phyloP scores from a whole-genome alignment of 176 grass and related monocot species.

The Phragmites australis region DNA sequence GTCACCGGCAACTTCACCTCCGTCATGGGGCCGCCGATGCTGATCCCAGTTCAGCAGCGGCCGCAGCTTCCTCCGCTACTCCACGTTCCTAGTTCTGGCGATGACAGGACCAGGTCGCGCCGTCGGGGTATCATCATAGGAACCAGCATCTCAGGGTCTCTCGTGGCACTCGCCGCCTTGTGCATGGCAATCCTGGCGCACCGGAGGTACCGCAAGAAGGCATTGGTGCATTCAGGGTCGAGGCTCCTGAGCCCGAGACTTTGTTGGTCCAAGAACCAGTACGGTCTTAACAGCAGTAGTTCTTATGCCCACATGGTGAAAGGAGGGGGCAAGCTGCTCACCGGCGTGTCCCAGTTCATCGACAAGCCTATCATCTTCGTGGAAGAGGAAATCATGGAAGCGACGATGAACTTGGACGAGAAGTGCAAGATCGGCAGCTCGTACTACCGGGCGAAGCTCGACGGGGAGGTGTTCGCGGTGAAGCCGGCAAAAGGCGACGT shows the following conservation, averaged over 20 bases:
- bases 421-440: slow-evolving; percentile 40
- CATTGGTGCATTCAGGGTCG: not conserved
- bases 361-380: slow-evolving; percentile 54
- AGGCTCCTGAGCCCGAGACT: slow-evolving; percentile 26
- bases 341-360: slow-evolving; percentile 65
- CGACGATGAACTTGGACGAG: slow-evolving; percentile 58
- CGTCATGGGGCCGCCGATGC: slow-evolving; percentile 25
- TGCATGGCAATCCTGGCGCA: slow-evolving; percentile 31
- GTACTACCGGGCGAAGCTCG: slow-evolving; percentile 53
- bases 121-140: not conserved
- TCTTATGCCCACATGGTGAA: slow-evolving; percentile 29
- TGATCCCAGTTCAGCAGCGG: slow-evolving; percentile 51
- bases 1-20: slow-evolving; percentile 29
- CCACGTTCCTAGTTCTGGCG: not conserved
- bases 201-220: slow-evolving; percentile 27
- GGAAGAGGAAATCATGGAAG: slow-evolving; percentile 46
- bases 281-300: not conserved
- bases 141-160: slow-evolving; percentile 5
- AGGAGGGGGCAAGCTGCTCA: slow-evolving; percentile 51
- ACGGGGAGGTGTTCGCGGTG: slow-evolving; percentile 55
- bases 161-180: slow-evolving; percentile 37
- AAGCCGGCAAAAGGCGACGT: slow-evolving; percentile 56
- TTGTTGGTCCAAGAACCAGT: slow-evolving; percentile 18
- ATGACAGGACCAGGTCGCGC: not conserved
- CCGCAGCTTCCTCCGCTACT: slow-evolving; percentile 39